Percentiles rank a stretch among this genome's conserved stretches.
These are phyloP conservation scores for Auriscalpium vulgare DNA, from an alignment of 768 basidiomycete species.

Conservation along the genomic window DNA sequence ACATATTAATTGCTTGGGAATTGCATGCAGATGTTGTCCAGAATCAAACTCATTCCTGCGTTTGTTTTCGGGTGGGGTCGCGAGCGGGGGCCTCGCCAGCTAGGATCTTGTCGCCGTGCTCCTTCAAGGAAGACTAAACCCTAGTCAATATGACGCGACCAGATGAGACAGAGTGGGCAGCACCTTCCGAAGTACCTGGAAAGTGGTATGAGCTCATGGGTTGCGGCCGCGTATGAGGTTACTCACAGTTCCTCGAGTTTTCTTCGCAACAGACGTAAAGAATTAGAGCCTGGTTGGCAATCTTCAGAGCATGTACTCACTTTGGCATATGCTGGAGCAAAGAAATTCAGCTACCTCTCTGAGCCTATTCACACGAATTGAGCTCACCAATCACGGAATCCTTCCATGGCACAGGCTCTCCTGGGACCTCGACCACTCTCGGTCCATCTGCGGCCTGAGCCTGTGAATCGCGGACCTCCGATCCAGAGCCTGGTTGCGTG, in stretches of 20 bases:
- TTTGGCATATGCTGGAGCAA: neutral
- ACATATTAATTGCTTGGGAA: no score
- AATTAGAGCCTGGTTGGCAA: neutral
- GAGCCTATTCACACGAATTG: neutral
- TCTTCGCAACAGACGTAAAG: neutral
- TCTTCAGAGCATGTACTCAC: neutral
- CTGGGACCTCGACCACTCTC: neutral
- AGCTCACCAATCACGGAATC: conserved; percentile 47
- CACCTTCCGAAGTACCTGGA: neutral
- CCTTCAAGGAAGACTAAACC: conserved; percentile 34
- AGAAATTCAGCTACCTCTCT: neutral
- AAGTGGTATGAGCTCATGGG: neutral
- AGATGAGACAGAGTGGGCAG: neutral
- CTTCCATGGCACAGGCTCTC: conserved; percentile 40
- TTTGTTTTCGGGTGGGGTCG: conserved; percentile 5
- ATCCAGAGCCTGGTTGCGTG: neutral
- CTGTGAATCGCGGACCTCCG: neutral
- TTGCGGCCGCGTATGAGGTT: neutral
- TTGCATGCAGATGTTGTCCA: no score
- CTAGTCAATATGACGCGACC: neutral
- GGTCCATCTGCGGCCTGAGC: neutral
- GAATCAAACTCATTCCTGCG: no score
- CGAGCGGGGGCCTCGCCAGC: conserved; percentile 31
- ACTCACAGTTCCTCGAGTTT: neutral
- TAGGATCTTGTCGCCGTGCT: conserved; percentile 46